Evolutionary conservation across 495 filamentous ascomycete genomes (phyloP), one percentile per base, ranked within the genome.

Genomic region (Daldinia bambusicola): DNA sequence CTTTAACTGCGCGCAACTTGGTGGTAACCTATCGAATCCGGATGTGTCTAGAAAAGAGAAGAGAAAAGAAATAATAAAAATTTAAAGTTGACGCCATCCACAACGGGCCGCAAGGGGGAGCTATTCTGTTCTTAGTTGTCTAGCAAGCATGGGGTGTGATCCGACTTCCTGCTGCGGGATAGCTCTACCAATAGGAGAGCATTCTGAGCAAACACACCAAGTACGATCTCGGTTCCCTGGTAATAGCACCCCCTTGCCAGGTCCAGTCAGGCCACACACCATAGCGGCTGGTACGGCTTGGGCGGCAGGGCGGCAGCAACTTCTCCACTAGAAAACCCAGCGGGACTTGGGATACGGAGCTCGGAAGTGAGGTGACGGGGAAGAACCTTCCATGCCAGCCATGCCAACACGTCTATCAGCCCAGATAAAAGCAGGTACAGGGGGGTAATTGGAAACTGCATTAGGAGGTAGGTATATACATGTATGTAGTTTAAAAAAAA

Each of bases 281-380:
- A 34, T 3, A 7, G 7, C 40, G 38, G 60, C 31, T 40, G 40
- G 26, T 40, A 31, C 43, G 63, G 55, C 36, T 66, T 66, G 36
- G 66, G 43, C 60, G 26, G 55, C 66, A 69, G n/a, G n/a, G n/a
- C n/a, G 43, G 55, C 66, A 69, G 43, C 36, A 22, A 37, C 51
- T 45, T 31, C 45, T 56, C 62, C 56, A 45, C 41, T 2, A 60
- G 36, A 58, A 55, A 55, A 53, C 59, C 63, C 63, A 71, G 62
- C 62, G 43, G 57, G 57, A 60, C 45, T 55, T 43, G 48, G 61
- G 67, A 70, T 45, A 50, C 31, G 36, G 58, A 53, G 40, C 56
- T 61, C 56, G 64, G 62, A 55, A 55, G 37, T 45, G 57, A 50
- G 48, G 58, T 31, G 8, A 41, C 51, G 52, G 58, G 34, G 18